A percentile compares a stretch with the other conserved stretches of the same genome.
Evolutionary conservation across 768 basidiomycete genomes (phyloP).

Genomic region (Pleurotus salmoneostramineus): DNA sequence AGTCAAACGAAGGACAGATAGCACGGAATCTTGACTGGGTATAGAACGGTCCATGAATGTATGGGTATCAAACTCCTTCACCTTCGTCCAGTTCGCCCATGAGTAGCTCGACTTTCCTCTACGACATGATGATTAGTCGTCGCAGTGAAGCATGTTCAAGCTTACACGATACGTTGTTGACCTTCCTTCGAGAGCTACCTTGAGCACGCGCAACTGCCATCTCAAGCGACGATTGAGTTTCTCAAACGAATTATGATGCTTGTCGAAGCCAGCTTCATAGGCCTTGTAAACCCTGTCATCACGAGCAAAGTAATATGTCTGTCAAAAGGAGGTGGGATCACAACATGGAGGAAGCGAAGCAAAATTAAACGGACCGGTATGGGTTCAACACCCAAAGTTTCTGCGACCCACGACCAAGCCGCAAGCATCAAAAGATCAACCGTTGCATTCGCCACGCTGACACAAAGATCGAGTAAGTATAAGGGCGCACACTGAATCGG

Average conservation of each 20-base stretch:
- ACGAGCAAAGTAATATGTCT: constrained; percentile 92
- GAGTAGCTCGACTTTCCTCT: constrained; percentile 66
- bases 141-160: constrained; percentile 4
- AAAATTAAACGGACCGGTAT: constrained; percentile 59
- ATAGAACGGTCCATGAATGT: neutral
- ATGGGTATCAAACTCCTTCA: constrained; percentile 37
- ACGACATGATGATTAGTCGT: neutral
- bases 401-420: constrained; percentile 68
- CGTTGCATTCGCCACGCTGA: constrained; percentile 84
- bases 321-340: neutral
- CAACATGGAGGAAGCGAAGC: neutral
- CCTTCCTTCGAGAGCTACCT: constrained; percentile 62
- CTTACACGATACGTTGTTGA: constrained; percentile 63
- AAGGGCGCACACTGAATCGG: neutral
- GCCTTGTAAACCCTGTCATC: constrained; percentile 83
- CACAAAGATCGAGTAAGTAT: constrained; percentile 3
- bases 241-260: constrained; percentile 42
- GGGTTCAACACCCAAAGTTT: constrained; percentile 53
- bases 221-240: constrained; percentile 53
- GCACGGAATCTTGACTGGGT: neutral
- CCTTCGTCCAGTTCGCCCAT: constrained; percentile 61
- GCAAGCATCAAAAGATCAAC: constrained; percentile 80
- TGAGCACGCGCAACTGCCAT: constrained; percentile 67
- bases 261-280: constrained; percentile 48
- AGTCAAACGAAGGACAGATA: constrained; percentile 3